Evolutionary conservation across 2,329 filamentous ascomycete species (phyloP), one percentile per base, ranked within the genome.

Genomic region (Metarhizium rileyi): DNA sequence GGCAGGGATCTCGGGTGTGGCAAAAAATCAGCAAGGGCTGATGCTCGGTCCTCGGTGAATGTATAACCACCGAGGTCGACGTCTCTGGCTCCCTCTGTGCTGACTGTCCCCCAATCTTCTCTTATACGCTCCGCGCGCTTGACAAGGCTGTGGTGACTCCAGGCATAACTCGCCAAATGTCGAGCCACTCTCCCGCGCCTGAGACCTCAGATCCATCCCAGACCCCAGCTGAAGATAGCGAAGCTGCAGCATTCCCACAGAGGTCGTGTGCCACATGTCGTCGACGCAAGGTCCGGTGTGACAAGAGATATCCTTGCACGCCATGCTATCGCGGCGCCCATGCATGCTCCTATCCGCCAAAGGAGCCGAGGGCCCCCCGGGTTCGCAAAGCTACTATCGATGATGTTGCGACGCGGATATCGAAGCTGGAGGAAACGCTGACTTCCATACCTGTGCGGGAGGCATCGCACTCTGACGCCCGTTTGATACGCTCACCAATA

Each of bases 221-320:
- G 1, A 26, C 45, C 23, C 25, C 41, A 14, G 28, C 28, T 5
- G 3, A 20, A 7, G 38, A 7, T 25, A 5, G 10, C 16, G 14
- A 7, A 30, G 18, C 35, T 8, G 35, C n/a, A 4, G 6, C 35
- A n/a, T 6, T 22, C 5, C 26, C 40, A 44, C 54, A 61, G 42
- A 58, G 65, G 18, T 68, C 66, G 44, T 72, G 70, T 51, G 65
- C 70, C 4, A 67, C 68, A 5, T 72, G 70, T 49, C 63, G 69
- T 10, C 68, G 70, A 46, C 68, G 80, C 50, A 83, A 85, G 64
- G 84, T 88, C 49, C 83, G 83, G 56, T 87, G 84, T 69, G 82
- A 87, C 67, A 87, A 87, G 66, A 72, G 76, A 52, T 76, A 83
- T 64, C 81, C 84, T 6, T 88, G 84, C 61, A 76, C 77, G 51